phyloP scores from a whole-genome alignment of 2,329 filamentous ascomycete species.

The Botryotinia convoluta region DNA sequence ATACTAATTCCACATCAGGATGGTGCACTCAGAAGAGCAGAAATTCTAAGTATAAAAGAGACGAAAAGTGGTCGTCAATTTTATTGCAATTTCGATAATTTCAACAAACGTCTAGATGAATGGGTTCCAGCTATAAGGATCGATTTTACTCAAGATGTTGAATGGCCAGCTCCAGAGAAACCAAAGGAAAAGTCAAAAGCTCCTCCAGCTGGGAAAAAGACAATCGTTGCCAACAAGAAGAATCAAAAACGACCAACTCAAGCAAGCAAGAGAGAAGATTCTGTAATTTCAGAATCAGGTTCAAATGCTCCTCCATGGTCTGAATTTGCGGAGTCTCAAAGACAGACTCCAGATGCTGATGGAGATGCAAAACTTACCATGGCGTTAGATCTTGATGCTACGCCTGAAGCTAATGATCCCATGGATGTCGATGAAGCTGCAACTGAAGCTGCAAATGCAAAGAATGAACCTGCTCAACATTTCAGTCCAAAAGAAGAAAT shows the following conservation, averaged over 20 bases:
- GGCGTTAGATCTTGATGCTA: conserved; percentile 34
- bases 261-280: conserved; percentile 35
- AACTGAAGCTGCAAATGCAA: conserved; percentile 31
- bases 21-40: conserved; percentile 83
- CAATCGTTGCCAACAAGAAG: conserved; percentile 39
- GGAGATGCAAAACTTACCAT: conserved; percentile 32
- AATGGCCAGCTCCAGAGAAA: conserved; percentile 85
- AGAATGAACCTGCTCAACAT: conserved; percentile 39
- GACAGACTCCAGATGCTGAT: conserved; percentile 33
- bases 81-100: conserved; percentile 39
- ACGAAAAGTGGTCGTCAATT: conserved; percentile 72
- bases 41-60: conserved; percentile 92
- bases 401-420: conserved; percentile 40
- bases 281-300: conserved; percentile 36
- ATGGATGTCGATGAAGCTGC: conserved; percentile 57
- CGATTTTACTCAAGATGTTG: conserved; percentile 85
- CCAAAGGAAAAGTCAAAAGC: conserved; percentile 76
- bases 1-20: conserved; percentile 50
- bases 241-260: conserved; percentile 41
- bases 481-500: conserved; percentile 89
- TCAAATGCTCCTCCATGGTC: conserved; percentile 36
- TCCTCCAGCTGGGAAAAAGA: conserved; percentile 46
- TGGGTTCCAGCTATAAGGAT: conserved; percentile 84
- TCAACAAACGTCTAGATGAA: conserved; percentile 51
- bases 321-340: conserved; percentile 36